Base-by-base conservation (phyloP, 768 basidiomycete species). In the Lactifluus piperatus region DNA sequence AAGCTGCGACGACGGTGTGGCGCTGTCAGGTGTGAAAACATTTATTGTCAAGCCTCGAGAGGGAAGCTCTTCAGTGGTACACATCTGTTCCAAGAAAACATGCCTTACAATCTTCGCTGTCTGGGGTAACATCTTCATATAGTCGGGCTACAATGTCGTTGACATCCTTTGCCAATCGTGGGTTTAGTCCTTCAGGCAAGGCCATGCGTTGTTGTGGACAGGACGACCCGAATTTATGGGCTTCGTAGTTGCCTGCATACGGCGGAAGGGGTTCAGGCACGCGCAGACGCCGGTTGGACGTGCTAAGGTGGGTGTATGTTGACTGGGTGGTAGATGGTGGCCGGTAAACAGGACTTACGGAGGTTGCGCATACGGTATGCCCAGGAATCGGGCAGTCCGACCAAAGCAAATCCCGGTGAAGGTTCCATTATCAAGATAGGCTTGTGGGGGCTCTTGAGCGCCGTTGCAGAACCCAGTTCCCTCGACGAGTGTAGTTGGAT, bases 341-440 rank as follows among this genome's bases (percentile, higher is more conserved):
- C 9, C 9, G 5, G 4, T n/a, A 54, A 14, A 39, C 30, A n/a
- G 26, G 22, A 43, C 70, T 41, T 56, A 71, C 69, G 69, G 68
- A 11, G 71, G 68, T 54, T 64, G 22, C 5, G 70, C 70, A 45
- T 62, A 71, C 6, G 71, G 70, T 22, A 72, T 65, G 26, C 71
- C 68, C 27, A 68, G 39, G 50, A 68, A 72, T n/a, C 47, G 58
- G 13, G 61, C 47, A 1, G 63, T 51, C 5, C 32, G 41, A 7
- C 58, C 60, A n/a, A 41, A 34, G 10, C 65, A 56, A 2, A 46
- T 14, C 5, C 71, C 69, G 18, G 54, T 37, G 49, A 72, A 66
- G 6, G 60, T 65, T 7, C 61, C 71, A 27, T 64, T 50, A 41
- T 67, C 68, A 8, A 71, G 66, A 16, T 37, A 32, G 20, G 66